phyloP scores from a whole-genome alignment of 306 rosid genomes.

The Lupinus albus region DNA sequence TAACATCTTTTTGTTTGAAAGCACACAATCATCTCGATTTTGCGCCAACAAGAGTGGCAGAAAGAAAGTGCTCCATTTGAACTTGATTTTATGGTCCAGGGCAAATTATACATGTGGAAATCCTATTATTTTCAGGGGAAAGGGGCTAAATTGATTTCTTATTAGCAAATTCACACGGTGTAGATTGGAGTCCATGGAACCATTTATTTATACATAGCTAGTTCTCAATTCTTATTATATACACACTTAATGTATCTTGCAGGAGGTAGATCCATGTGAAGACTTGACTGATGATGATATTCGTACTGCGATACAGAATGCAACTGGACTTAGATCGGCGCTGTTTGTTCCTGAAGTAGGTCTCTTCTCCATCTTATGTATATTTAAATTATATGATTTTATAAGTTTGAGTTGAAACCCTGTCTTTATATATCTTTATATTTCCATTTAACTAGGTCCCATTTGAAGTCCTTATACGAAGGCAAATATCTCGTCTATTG shows the following conservation, averaged over 20 bases:
- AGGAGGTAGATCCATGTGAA: constrained; percentile 99
- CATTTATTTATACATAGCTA: constrained; percentile 30
- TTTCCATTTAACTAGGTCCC: constrained; percentile 68
- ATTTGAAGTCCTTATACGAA: constrained; percentile 83
- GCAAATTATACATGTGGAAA: constrained; percentile 17
- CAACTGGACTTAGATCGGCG: constrained; percentile 91
- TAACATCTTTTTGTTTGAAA: constrained; percentile 1
- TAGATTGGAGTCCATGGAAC: constrained; percentile 12
- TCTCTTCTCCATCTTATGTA: constrained; percentile 16
- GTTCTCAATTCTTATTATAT: constrained; percentile 33
- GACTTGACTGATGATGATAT: constrained; percentile 89
- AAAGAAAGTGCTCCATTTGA: no score
- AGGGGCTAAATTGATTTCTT: constrained; percentile 9
- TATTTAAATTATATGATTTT: no score
- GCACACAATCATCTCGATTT: constrained; percentile 31
- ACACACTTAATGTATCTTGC: constrained; percentile 36
- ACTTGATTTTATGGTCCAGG: neutral
- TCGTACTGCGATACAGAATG: no score
- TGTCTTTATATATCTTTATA: neutral
- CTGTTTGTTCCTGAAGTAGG: constrained; percentile 95
- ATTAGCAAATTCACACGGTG: neutral
- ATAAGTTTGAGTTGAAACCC: neutral
- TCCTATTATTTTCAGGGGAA: no score
- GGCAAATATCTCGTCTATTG: constrained; percentile 84
- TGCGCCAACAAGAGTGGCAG: neutral